These are phyloP conservation scores for Aphanocladium album DNA, from an alignment of 2,329 filamentous ascomycete species.

Conservation along the genomic window DNA sequence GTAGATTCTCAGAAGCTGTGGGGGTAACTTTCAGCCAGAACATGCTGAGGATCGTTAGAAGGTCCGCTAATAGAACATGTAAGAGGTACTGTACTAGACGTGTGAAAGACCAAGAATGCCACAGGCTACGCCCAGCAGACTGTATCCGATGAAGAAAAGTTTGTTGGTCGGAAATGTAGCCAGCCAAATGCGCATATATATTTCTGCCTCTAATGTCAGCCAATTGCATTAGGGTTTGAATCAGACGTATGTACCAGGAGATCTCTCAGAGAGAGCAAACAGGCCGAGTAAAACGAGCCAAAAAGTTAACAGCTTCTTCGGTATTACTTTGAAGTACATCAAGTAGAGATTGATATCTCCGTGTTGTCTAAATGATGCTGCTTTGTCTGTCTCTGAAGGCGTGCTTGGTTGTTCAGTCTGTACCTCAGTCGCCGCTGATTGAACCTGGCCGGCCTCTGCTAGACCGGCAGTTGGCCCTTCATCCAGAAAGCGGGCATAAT, in stretches of 20 bases:
- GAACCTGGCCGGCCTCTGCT: neutral
- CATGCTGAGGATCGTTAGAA: neutral
- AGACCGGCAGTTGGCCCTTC: neutral
- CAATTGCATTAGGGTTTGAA: too few species aligned
- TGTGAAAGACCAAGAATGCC: neutral
- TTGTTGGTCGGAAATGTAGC: neutral
- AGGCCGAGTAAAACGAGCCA: neutral
- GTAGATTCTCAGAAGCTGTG: neutral
- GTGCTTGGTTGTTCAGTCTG: neutral
- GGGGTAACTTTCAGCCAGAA: neutral
- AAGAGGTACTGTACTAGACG: neutral
- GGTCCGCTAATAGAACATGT: neutral
- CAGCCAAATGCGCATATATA: neutral
- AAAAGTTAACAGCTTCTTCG: neutral
- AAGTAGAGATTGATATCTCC: neutral
- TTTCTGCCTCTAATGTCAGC: neutral
- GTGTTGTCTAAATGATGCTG: neutral
- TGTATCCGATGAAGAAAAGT: neutral
- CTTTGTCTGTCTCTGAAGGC: neutral
- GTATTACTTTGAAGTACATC: neutral
- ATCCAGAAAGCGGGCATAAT: neutral
- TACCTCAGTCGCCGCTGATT: neutral
- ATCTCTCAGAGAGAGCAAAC: neutral
- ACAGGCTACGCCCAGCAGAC: neutral
- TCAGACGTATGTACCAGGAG: neutral